Evolutionary conservation across 2,329 filamentous ascomycete genomes (phyloP).

Genomic region (Penicillium crustosum): DNA sequence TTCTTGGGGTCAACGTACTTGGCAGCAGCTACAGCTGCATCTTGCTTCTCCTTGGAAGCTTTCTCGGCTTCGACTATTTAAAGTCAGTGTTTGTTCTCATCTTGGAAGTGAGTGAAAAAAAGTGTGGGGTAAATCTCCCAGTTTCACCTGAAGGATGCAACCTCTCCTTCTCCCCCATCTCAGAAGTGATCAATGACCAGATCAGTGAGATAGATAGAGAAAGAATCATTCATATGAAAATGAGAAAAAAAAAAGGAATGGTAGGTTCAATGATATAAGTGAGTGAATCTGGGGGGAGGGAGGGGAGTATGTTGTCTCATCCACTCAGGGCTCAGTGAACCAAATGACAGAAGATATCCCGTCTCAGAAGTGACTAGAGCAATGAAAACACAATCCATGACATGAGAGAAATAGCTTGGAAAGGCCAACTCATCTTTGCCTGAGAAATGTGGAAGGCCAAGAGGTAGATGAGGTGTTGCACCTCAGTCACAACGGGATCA

Average conservation of each 20-base stretch:
- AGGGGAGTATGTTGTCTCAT: background rate
- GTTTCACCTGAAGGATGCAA: constrained; percentile 1
- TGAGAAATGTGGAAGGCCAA: background rate
- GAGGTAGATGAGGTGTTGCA: background rate
- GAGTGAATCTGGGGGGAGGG: too few relatives aligned
- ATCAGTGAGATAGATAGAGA: background rate
- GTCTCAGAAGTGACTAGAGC: background rate
- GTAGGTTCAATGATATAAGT: background rate
- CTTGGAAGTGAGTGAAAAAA: background rate
- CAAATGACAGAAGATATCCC: background rate
- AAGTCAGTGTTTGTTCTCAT: background rate
- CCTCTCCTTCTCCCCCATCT: background rate
- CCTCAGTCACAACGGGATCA: background rate
- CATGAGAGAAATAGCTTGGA: background rate
- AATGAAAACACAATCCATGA: background rate
- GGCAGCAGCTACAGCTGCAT: background rate
- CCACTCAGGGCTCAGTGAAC: background rate
- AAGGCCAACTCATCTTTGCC: background rate
- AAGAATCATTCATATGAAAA: background rate
- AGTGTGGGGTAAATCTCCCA: background rate
- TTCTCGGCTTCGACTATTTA: background rate
- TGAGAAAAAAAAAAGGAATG: background rate
- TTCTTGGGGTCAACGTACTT: constrained; percentile 10
- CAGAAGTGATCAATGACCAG: background rate
- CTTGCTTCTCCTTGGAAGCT: background rate